Evolutionary conservation across 192 early-diverging fungal species (phyloP), one percentile per base, ranked within the genome.

Genomic region (Cetraspora pellucida): DNA sequence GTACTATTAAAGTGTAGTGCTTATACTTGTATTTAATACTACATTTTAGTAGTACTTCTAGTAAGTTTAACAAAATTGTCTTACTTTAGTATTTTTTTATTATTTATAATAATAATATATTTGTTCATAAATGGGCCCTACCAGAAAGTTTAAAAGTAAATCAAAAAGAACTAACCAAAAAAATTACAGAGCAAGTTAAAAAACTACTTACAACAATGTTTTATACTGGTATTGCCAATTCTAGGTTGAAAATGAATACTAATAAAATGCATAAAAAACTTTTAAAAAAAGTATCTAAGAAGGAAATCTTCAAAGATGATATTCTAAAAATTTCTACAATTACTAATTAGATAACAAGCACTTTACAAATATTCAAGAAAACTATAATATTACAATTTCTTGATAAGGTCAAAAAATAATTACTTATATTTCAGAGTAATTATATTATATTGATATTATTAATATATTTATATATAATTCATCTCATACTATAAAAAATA

Each of bases 181-280:
- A 7, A 58, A 58, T 58, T 58, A 6, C n/a, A 25, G 4, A 58
- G 19, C 3, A n/a, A 10, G n/a, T 17, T 4, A 58, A 58, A n/a
- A 4, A n/a, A 58, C 23, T 58, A n/a, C 55, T 37, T 37, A 37
- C 37, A 37, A 37, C 7, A 37, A 1, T 58, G 55, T 58, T 58
- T 58, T n/a, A 58, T 5, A n/a, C 55, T 58, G 4, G n/a, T 25
- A 23, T 8, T 10, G 55, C 2, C 23, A 58, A 58, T 58, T n/a
- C n/a, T 58, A 58, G 55, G n/a, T 23, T 58, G 55, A 58, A 58
- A 58, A 58, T 58, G 21, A 58, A 58, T 58, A n/a, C 19, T 58
- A 25, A 23, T 58, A 3, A 58, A 23, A 58, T 58, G 55, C 55
- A 58, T 2, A 0, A 58, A n/a, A 0, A 58, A 10, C 55, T 58